Conservation (phyloP, 768 basidiomycete genomes). For the Russula vinacea region DNA sequence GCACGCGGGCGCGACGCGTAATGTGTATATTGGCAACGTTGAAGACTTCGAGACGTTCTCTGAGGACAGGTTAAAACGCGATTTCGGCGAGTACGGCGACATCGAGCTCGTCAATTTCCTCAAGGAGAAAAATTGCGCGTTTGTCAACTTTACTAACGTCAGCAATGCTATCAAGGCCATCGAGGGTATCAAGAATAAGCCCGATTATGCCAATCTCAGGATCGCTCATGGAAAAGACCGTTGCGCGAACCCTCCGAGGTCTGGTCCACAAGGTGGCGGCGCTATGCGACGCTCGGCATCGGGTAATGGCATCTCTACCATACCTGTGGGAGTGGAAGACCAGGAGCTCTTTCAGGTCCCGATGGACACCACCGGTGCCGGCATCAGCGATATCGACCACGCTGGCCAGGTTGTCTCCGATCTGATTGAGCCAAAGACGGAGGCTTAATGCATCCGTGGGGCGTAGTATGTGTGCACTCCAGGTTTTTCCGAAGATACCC, state of each 20-base stretch:
- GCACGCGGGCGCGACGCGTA: conserved; percentile 89
- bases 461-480: background rate
- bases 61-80: conserved; percentile 84
- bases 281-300: conserved; percentile 49
- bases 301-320: conserved; percentile 36
- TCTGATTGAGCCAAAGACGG: conserved; percentile 17
- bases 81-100: conserved; percentile 95
- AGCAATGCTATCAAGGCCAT: conserved; percentile 98
- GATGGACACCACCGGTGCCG: conserved; percentile 1
- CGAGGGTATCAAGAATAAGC: conserved; percentile 86
- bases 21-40: conserved; percentile 94
- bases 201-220: conserved; percentile 84
- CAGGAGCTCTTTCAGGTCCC: conserved; percentile 26
- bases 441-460: conserved; percentile 10
- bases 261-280: conserved; percentile 69
- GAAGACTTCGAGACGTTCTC: conserved; percentile 92
- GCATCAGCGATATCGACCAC: conserved; percentile 20
- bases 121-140: conserved; percentile 95
- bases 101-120: conserved; percentile 96
- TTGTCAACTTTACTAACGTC: conserved; percentile 94
- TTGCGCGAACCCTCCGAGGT: conserved; percentile 88
- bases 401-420: conserved; percentile 13
- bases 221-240: conserved; percentile 96
- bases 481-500: conserved; percentile 21
- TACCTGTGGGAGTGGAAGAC: conserved; percentile 11